Conservation (phyloP, 495 filamentous ascomycete genomes). For the Staphylotrichum tortipilum region DNA sequence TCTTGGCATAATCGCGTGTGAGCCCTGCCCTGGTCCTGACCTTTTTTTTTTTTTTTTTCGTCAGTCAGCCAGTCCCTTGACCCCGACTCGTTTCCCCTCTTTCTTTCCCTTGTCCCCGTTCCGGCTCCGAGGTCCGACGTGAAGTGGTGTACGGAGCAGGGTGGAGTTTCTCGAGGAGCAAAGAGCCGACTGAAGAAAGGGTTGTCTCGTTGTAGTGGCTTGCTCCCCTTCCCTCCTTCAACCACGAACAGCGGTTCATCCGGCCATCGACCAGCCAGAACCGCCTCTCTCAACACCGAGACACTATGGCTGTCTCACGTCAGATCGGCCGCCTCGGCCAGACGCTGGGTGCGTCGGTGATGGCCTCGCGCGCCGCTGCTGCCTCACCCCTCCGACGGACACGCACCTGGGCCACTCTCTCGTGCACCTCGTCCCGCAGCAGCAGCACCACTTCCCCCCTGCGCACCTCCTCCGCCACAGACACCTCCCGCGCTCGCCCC, state of each 20-base stretch:
- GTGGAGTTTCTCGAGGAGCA: background rate
- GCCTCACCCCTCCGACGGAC: background rate
- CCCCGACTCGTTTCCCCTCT: background rate
- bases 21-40: no score
- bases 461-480: constrained; percentile 3
- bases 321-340: constrained; percentile 22
- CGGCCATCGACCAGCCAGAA: no score
- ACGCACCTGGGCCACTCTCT: background rate
- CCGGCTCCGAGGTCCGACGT: no score
- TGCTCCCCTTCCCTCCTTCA: no score
- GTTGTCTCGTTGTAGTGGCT: no score
- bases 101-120: background rate
- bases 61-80: background rate
- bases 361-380: constrained; percentile 9
- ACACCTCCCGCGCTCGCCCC: background rate
- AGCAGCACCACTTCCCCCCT: background rate
- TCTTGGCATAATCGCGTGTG: constrained; percentile 2
- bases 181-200: background rate
- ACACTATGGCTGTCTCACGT: constrained; percentile 15
- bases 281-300: no score
- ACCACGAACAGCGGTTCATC: no score
- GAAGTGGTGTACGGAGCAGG: background rate
- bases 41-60: no score
- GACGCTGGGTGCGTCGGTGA: constrained; percentile 12
- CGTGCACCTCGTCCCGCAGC: background rate